Evolutionary conservation across 306 rosid species (phyloP), one percentile per base, ranked within the genome.

Genomic region (Sechiopsis laciniata): DNA sequence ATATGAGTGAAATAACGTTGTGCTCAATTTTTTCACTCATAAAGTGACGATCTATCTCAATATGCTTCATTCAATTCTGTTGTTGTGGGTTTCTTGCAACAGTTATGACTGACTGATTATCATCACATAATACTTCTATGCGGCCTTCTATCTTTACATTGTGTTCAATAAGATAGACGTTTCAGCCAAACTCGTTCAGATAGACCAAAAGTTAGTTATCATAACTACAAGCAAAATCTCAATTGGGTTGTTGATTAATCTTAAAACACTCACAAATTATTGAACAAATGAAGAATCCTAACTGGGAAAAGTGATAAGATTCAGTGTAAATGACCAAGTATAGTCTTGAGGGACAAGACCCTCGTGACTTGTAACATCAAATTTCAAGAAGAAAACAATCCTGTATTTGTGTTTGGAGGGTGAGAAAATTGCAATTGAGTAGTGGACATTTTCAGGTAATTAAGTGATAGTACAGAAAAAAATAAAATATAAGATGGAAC

Each of bases 291-390:
- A 58, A 37, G 66, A 55, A 73, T 55, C n/a, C 26, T 54, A 55
- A 24, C 6, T 37, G 15, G 4, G 48, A 71, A 54, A 12, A 16
- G 17, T n/a, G 12, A 2, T 64, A 42, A 64, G 29, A 37, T 64
- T 14, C 29, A 4, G 17, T 19, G 53, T 24, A 68, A 48, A 26
- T 68, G 73, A 68, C 73, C 73, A 48, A 48, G n/a, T 12, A 48
- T 48, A 51, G 40, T 3, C 21, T 68, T 19, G 24, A 48, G 57
- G 42, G 57, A 68, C 73, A 51, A 70, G 21, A 16, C 46, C 59
- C 56, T 70, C n/a, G 40, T 24, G 60, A 5, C 24, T 9, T 70
- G 22, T 70, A 70, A 70, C 74, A 70, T 70, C 60, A 70, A 22
- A 13, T 15, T 20, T 69, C 14, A 69, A 69, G 42, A 42, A 50